These are phyloP conservation scores for Orbilia ellipsospora DNA, from an alignment of 2,329 filamentous ascomycete genomes.

Conservation along the genomic window DNA sequence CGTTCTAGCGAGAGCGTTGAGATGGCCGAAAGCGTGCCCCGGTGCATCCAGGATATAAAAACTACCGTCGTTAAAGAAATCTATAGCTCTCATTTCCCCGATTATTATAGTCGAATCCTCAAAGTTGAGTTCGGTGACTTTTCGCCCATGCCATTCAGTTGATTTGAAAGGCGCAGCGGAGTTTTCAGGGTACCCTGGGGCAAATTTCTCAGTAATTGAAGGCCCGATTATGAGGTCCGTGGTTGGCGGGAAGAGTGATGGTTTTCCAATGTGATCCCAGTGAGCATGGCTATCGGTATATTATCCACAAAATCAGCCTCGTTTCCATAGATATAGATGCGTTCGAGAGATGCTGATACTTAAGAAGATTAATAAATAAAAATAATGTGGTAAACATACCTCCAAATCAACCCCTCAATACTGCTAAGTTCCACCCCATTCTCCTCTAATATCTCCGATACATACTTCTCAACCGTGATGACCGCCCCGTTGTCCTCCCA, in stretches of 20 bases:
- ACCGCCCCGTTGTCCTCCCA: slow-evolving; percentile 37
- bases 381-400: slow-evolving; percentile 1
- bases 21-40: slow-evolving; percentile 67
- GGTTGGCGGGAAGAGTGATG: slow-evolving; percentile 66
- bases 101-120: slow-evolving; percentile 62
- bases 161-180: slow-evolving; percentile 63
- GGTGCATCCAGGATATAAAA: slow-evolving; percentile 70
- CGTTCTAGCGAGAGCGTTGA: slow-evolving; percentile 65
- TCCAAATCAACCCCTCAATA: slow-evolving; percentile 39
- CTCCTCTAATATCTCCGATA: slow-evolving; percentile 39
- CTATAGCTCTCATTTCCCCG: slow-evolving; percentile 65
- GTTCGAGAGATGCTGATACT: not conserved
- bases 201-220: slow-evolving; percentile 60
- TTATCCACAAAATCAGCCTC: not conserved
- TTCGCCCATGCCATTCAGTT: slow-evolving; percentile 56
- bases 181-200: slow-evolving; percentile 65
- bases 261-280: slow-evolving; percentile 71
- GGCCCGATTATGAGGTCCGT: slow-evolving; percentile 67
- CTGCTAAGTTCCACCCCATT: slow-evolving; percentile 16
- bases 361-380: not conserved
- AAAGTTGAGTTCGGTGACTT: slow-evolving; percentile 61
- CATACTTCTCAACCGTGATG: slow-evolving; percentile 35
- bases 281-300: slow-evolving; percentile 64
- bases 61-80: slow-evolving; percentile 70
- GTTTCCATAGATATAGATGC: not conserved